Base-by-base conservation (phyloP, 192 early-diverging fungal species). In the Diversispora epigaea region DNA sequence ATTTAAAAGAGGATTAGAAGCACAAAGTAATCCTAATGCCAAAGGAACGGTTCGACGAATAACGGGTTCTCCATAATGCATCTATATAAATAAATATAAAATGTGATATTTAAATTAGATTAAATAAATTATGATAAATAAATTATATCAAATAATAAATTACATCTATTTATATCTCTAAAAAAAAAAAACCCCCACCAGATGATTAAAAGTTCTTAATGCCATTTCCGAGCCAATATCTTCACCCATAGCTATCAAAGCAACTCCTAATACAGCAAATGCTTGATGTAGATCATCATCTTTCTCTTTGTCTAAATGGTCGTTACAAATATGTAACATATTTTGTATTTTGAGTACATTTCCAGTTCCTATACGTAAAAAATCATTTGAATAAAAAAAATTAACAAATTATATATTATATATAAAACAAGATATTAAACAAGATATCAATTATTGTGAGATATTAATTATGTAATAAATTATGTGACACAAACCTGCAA, bases 41-140 rank as follows among this genome's bases (percentile, higher is more conserved):
- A 99, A 85, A 43, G 98, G 98, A 45, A 99, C 98, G 6, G 95
- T 85, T 52, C 91, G 89, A 68, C 98, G 91, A 79, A 98, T 96
- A 14, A 93, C 92, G 12, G 95, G 90, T 79, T 97, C 96, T 54
- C 97, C 97, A 85, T 98, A 99, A 77, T 99, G 97, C 96, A 98
- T 98, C 89, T 91, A 76, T 17, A 54, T 21, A 32, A 32, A 32
- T 32, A 32, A 32, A 32, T 32, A 32, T 1, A 32, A 32, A 1
- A 32, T 32, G 25, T 32, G 2, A 32, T 32, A 32, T 32, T 32
- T 32, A 32, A 32, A 32, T 1, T 32, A 32, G 25, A 32, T 32
- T 32, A 32, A 32, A 32, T 32, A 32, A 32, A 32, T 32, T 32
- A 32, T 32, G 25, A 32, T 32, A 32, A 32, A 32, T 32, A 32